Evolutionary conservation across 495 filamentous ascomycete genomes (phyloP).

Genomic region (Darksidea phi): DNA sequence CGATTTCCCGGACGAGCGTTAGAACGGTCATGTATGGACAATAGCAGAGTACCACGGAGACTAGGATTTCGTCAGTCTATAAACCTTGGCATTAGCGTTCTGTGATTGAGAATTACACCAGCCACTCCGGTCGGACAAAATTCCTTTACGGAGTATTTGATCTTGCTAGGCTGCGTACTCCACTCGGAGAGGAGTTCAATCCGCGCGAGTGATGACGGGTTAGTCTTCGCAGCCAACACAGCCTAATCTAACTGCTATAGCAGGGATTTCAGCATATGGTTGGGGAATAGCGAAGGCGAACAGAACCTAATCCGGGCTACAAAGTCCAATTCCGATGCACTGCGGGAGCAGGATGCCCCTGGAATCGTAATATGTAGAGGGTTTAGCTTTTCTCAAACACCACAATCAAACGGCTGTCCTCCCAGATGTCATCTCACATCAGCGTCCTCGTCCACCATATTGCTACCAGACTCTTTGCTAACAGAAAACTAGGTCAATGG

Average conservation of each 20-base stretch:
- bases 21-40: too few relatives aligned
- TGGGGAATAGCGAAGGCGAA: neutral
- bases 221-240: too few relatives aligned
- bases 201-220: too few relatives aligned
- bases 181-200: too few relatives aligned
- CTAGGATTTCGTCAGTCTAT: too few relatives aligned
- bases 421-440: conserved; percentile 19
- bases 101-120: too few relatives aligned
- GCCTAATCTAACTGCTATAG: neutral
- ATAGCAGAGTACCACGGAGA: too few relatives aligned
- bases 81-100: too few relatives aligned
- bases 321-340: neutral
- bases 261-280: neutral
- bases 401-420: conserved; percentile 6
- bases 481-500: too few relatives aligned
- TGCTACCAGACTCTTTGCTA: neutral
- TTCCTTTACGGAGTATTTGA: too few relatives aligned
- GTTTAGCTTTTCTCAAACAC: neutral
- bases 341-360: neutral
- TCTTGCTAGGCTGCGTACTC: too few relatives aligned
- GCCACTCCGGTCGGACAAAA: too few relatives aligned
- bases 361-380: neutral
- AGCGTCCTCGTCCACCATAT: conserved; percentile 1
- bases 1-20: neutral
- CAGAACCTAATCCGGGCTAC: neutral